phyloP scores from a whole-genome alignment of 225 moss, liverwort and hornwort genomes.

The Sphagnum contortum region DNA sequence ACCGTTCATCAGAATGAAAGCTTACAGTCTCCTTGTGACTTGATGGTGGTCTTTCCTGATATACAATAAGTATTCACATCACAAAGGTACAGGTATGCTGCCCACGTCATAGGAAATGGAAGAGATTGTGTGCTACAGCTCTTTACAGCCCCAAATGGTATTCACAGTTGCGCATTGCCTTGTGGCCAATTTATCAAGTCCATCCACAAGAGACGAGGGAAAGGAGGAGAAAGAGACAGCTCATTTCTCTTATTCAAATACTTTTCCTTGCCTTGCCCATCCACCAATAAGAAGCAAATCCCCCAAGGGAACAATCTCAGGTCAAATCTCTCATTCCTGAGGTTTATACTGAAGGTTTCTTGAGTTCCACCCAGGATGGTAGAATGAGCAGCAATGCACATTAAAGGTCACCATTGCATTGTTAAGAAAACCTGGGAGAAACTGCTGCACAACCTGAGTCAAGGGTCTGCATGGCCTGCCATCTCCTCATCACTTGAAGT shows the following conservation, averaged over 20 bases:
- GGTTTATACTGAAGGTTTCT: conserved; percentile 11
- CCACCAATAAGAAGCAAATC: conserved; percentile 18
- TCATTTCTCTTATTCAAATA: conserved; percentile 34
- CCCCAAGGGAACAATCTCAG: conserved; percentile 16
- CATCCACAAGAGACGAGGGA: conserved; percentile 29
- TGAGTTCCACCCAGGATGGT: conserved; percentile 16
- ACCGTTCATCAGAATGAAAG: no score
- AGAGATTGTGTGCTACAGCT: conserved; percentile 53
- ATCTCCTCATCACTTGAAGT: conserved; percentile 95
- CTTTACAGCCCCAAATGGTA: conserved; percentile 91
- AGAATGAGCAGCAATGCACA: conserved; percentile 16
- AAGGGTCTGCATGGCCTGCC: conserved; percentile 93
- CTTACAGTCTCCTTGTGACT: no score
- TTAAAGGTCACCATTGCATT: conserved; percentile 13
- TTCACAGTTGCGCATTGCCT: conserved; percentile 77
- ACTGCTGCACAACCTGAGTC: conserved; percentile 18
- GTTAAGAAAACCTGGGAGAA: conserved; percentile 11
- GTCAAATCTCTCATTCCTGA: conserved; percentile 19
- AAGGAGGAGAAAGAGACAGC: conserved; percentile 23
- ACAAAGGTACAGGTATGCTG: conserved; percentile 3
- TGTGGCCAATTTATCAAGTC: conserved; percentile 39
- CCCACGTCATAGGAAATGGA: conserved; percentile 24
- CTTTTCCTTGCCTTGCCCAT: conserved; percentile 29
- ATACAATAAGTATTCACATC: conserved; percentile 7
- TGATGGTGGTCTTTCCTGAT: neutral